Percentiles rank a stretch among this genome's conserved stretches.
phyloP scores from a whole-genome alignment of 495 filamentous ascomycete genomes.

The Neurospora sp. region DNA sequence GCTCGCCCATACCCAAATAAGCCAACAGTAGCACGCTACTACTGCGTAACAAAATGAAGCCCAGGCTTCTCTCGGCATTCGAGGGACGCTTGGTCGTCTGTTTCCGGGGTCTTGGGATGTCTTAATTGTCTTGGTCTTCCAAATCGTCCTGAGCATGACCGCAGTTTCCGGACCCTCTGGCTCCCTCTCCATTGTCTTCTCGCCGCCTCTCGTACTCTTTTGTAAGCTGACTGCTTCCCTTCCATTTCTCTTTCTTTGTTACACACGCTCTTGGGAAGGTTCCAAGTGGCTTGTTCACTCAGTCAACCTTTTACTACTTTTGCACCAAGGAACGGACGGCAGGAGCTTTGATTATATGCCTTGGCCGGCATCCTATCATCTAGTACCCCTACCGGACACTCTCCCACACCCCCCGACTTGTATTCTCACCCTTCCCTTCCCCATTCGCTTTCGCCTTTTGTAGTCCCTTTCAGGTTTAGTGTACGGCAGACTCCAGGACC shows the following conservation, averaged over 20 bases:
- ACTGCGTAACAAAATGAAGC: neutral
- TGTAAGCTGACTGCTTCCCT: neutral
- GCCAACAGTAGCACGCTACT: neutral
- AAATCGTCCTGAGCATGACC: neutral
- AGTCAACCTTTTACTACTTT: neutral
- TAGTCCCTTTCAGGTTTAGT: neutral
- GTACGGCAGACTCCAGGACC: neutral
- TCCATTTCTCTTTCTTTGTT: neutral
- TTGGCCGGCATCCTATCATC: neutral
- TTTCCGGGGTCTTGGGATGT: neutral
- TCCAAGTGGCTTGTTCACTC: neutral
- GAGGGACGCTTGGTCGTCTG: neutral
- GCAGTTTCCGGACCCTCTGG: neutral
- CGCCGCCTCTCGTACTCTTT: neutral
- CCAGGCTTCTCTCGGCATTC: neutral
- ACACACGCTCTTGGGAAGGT: neutral
- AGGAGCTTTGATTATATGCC: neutral
- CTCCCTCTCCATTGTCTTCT: neutral
- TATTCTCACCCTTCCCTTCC: neutral
- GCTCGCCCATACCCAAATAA: neutral
- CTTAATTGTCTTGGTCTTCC: neutral
- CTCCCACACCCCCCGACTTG: neutral
- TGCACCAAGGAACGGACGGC: neutral
- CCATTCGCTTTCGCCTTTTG: neutral
- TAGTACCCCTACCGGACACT: neutral